phyloP scores from a whole-genome alignment of 2,329 filamentous ascomycete genomes.

The Cytospora piceicola region DNA sequence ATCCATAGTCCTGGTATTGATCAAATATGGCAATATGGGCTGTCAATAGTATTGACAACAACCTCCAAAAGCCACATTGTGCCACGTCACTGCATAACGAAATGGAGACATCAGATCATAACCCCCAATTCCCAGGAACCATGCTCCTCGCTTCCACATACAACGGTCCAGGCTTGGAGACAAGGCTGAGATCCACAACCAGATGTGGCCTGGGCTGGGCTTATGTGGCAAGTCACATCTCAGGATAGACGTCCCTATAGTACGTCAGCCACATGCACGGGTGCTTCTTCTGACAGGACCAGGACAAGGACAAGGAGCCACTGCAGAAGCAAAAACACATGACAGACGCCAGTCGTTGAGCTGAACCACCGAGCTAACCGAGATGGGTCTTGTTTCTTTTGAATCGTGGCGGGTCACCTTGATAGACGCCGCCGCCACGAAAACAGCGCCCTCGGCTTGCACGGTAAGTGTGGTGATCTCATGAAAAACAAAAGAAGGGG shows the following conservation, averaged over 20 bases:
- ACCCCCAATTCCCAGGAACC: neutral
- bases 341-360: neutral
- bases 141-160: neutral
- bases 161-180: neutral
- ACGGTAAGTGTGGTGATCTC: neutral
- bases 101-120: neutral
- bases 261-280: constrained; percentile 18
- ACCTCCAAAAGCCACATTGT: neutral
- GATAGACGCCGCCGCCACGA: neutral
- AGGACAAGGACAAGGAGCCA: neutral
- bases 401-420: neutral
- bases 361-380: neutral
- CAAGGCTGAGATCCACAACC: neutral
- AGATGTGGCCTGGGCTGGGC: neutral
- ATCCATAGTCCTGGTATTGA: neutral
- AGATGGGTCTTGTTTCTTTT: neutral
- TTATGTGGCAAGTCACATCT: constrained; percentile 18
- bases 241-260: constrained; percentile 25
- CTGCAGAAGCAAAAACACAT: neutral
- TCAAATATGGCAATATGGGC: neutral
- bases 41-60: neutral
- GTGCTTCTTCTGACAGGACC: neutral
- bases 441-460: neutral
- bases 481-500: neutral
- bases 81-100: neutral